Evolutionary conservation across 768 basidiomycete genomes (phyloP), one percentile per base, ranked within the genome.

Genomic region (Lentinula lateritia): DNA sequence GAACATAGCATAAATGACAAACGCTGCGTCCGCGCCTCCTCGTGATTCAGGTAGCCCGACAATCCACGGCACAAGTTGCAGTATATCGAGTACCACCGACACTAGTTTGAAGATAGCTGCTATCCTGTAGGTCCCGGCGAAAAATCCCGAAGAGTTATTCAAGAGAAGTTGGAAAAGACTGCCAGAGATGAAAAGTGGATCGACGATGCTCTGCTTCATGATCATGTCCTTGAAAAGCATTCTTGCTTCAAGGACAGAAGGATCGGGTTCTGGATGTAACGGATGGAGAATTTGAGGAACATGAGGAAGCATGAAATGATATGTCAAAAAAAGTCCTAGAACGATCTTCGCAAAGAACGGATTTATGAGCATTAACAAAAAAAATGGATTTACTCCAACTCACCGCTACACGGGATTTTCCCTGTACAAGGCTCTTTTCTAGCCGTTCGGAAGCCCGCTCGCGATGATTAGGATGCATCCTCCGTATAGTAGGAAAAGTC

Each of bases 161-260:
- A 71, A 56, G 68, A 71, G 7, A 69, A 71, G 5, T 63, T 73
- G 5, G 68, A 68, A 62, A 70, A 66, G 62, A 16, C 63, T 71
- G 50, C 70, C 71, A 2, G 64, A 62, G 10, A 66, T 70, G 35
- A 74, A 72, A 55, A 70, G 72, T 64, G 73, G 71, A 15, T 73
- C 71, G 61, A 74, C 73, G 41, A 70, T 71, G 7, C 68, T 35
- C 18, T 36, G 66, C 12, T 53, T 53, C 52, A 53, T 53, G 16
- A 53, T n/a, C 34, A 53, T 15, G 12, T 42, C 55, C 20, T 43
- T 57, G 42, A 28, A 42, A 32, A 57, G 39, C 39, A 45, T 57
- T 16, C 42, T 57, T 10, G 42, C 42, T 57, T 57, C 39, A 18
- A 57, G 18, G 20, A 23, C 18, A 5, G 55, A 57, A 42, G 55